Base-by-base conservation (phyloP, 1,139 yeast species). In the Pneumocystis jirovecii region DNA sequence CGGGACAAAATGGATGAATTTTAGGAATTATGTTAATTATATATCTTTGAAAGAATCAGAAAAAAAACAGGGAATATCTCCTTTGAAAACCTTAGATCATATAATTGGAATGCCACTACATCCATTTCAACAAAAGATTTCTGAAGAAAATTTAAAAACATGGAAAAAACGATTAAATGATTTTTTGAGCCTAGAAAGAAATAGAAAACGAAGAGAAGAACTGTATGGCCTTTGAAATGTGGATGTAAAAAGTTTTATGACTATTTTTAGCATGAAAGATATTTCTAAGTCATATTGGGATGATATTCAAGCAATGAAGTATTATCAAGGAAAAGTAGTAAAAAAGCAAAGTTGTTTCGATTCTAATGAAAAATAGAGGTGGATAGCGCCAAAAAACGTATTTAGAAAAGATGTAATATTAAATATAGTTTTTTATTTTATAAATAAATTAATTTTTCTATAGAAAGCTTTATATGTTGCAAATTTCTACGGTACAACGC, bases 391-490 rank as follows among this genome's bases (percentile, higher is more conserved):
- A 7, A 17, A 35, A 21, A 40, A 19, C n/a, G 37, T 66, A n/a
- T 66, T 66, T 50, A 62, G 56, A 61, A 45, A 29, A 19, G 68
- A 66, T 37, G 61, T 60, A 60, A 21, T 8, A 21, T 7, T 25
- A 2, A 5, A 39, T 39, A 29, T 31, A 25, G 4, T 39, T 60
- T 60, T 60, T 60, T 29, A 4, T 31, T 50, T 3, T 50, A 25
- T 50, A 50, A 25, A 31, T 25, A 12, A 42, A 60, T 31, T 42
- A 25, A 50, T 37, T 37, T 37, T 37, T 37, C n/a, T 50, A 50
- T 12, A 60, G 61, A 86, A 83, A 72, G 81, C 97, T 0, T 77
- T 85, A 65, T 93, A 83, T 73, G 89, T 93, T 76, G 96, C 97
- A n/a, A 90, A 90, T 72, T 79, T 93, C 68, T 74, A 77, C 40